A percentile compares a stretch with the other conserved stretches of the same genome.
phyloP scores from a whole-genome alignment of 1,284 basidiomycete genomes.

The Taiwanofungus camphoratus region DNA sequence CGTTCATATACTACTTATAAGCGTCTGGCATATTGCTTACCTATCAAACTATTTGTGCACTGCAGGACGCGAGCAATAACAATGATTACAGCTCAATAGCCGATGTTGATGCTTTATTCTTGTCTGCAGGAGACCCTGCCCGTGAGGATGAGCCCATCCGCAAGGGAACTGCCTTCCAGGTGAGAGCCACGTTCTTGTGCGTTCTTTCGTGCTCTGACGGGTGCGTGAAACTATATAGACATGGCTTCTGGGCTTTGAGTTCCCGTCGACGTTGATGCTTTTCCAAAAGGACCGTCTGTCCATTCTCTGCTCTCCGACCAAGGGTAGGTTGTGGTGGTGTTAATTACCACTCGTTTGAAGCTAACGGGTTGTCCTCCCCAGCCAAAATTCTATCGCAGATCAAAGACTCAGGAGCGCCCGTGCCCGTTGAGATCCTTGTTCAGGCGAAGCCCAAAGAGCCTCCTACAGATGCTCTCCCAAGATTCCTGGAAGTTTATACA shows the following conservation, averaged over 20 bases:
- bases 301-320: constrained; percentile 85
- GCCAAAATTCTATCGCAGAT: constrained; percentile 75
- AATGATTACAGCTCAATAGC: constrained; percentile 67
- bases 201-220: constrained; percentile 9
- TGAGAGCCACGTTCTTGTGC: constrained; percentile 31
- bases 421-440: constrained; percentile 62
- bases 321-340: constrained; percentile 65
- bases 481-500: constrained; percentile 53
- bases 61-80: constrained; percentile 53
- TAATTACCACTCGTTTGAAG: not conserved
- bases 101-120: constrained; percentile 64
- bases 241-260: constrained; percentile 95
- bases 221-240: constrained; percentile 48
- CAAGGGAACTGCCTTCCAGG: constrained; percentile 90
- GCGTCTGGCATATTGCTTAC: constrained; percentile 4
- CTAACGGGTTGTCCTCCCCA: constrained; percentile 29
- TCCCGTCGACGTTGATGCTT: constrained; percentile 87
- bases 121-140: constrained; percentile 80
- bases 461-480: constrained; percentile 60
- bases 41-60: constrained; percentile 4
- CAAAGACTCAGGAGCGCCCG: constrained; percentile 43
- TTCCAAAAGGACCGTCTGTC: constrained; percentile 74
- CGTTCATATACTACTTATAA: constrained; percentile 26
- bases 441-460: constrained; percentile 73
- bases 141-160: constrained; percentile 79